Evolutionary conservation across 2,329 filamentous ascomycete species (phyloP).

Genomic region (Alternaria ethzedia): DNA sequence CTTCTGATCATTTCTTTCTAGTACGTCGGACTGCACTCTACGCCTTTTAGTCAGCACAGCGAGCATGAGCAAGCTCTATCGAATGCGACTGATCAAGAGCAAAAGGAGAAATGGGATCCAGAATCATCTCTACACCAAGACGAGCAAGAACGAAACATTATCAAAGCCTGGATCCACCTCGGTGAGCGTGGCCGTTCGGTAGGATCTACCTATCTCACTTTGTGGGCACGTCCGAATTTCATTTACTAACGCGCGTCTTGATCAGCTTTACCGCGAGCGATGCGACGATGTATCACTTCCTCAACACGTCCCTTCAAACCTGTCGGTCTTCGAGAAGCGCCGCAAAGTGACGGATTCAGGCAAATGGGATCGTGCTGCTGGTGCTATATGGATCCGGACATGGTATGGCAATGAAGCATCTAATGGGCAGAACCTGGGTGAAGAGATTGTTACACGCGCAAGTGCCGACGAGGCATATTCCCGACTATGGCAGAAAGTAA

Average conservation of each 20-base stretch:
- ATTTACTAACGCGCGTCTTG: not conserved
- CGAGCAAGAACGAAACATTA: not conserved
- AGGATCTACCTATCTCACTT: not conserved
- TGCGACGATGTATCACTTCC: not conserved
- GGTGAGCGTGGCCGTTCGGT: not conserved
- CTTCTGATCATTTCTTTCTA: not conserved
- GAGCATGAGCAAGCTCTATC: not conserved
- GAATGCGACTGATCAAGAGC: not conserved
- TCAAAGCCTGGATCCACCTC: constrained; percentile 1
- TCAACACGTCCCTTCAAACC: not conserved
- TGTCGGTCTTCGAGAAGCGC: constrained; percentile 1
- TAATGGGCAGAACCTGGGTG: too few species aligned
- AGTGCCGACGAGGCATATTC: not conserved
- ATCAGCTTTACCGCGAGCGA: not conserved
- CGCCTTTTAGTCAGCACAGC: not conserved
- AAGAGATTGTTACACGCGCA: not conserved
- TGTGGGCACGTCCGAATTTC: too few species aligned
- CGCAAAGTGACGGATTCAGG: not conserved
- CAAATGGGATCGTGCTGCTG: not conserved
- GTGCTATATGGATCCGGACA: constrained; percentile 2
- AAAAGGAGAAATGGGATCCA: constrained; percentile 3
- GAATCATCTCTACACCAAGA: not conserved
- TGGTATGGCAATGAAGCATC: constrained; percentile 3
- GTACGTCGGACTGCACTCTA: not conserved
- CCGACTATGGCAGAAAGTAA: not conserved